A percentile compares a stretch with the other conserved stretches of the same genome.
Conservation (phyloP, 2,329 filamentous ascomycete genomes). For the Colletotrichum viniferum region DNA sequence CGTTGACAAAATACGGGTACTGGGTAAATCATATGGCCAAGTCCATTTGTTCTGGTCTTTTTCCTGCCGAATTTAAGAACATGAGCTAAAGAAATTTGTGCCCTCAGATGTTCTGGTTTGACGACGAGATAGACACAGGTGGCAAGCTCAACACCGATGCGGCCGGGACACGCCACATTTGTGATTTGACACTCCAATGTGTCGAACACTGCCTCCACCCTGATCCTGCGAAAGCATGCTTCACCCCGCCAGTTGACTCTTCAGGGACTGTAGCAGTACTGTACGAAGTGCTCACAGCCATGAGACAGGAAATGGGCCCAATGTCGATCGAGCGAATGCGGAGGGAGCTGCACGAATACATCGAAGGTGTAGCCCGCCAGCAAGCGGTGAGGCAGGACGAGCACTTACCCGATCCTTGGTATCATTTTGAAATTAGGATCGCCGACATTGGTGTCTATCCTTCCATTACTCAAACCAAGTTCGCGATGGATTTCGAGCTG, state of each 20-base stretch:
- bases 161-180: not conserved
- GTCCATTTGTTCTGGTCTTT: not conserved
- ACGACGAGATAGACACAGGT: not conserved
- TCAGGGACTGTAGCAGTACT: not conserved
- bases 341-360: not conserved
- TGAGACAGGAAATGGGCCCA: not conserved
- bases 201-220: not conserved
- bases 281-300: not conserved
- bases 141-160: not conserved
- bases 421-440: not conserved
- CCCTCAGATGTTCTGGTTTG: not conserved
- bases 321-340: not conserved
- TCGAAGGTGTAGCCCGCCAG: not conserved
- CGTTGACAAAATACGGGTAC: not conserved
- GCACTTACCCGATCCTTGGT: not conserved
- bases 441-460: not conserved
- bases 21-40: not conserved
- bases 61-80: rapidly evolving
- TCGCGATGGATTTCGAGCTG: not conserved
- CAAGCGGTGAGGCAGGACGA: not conserved
- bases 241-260: not conserved
- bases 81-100: not conserved
- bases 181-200: not conserved
- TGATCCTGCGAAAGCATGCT: not conserved
- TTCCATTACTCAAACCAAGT: not conserved